These are phyloP conservation scores for Melocanna baccifera DNA, from an alignment of 176 grass and related monocot genomes.

Conservation along the genomic window DNA sequence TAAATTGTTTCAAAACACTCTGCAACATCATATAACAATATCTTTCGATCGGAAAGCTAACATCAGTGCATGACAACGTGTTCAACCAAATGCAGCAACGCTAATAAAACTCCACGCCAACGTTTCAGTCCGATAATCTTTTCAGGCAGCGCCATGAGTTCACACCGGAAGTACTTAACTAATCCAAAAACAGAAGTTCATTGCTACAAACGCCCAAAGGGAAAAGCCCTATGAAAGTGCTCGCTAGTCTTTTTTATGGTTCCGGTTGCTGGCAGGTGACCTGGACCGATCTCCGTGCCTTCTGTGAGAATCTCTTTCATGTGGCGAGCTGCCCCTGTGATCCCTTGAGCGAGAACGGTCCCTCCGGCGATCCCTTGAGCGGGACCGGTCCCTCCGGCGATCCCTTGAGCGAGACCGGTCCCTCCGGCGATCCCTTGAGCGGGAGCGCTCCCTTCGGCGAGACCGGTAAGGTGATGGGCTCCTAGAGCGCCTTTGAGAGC, in stretches of 20 bases:
- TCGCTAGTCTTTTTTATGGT: constrained; percentile 32
- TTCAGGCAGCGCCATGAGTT: neutral
- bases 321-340: constrained; percentile 25
- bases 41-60: neutral
- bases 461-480: constrained; percentile 35
- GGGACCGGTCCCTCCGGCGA: constrained; percentile 19
- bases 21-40: neutral
- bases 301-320: constrained; percentile 41
- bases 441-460: constrained; percentile 58
- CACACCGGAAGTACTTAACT: neutral
- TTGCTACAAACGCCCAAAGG: neutral
- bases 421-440: constrained; percentile 32
- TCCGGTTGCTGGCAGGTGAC: constrained; percentile 39
- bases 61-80: neutral
- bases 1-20: neutral
- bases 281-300: constrained; percentile 40
- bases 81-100: neutral
- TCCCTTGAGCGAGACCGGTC: constrained; percentile 32
- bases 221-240: neutral
- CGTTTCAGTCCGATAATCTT: neutral
- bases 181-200: neutral
- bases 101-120: constrained; percentile 7
- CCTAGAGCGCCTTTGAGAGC: constrained; percentile 24
- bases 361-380: constrained; percentile 24
- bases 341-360: constrained; percentile 32